These are phyloP conservation scores for Trichothecium sympodiale DNA, from an alignment of 2,329 filamentous ascomycete genomes.

Conservation along the genomic window DNA sequence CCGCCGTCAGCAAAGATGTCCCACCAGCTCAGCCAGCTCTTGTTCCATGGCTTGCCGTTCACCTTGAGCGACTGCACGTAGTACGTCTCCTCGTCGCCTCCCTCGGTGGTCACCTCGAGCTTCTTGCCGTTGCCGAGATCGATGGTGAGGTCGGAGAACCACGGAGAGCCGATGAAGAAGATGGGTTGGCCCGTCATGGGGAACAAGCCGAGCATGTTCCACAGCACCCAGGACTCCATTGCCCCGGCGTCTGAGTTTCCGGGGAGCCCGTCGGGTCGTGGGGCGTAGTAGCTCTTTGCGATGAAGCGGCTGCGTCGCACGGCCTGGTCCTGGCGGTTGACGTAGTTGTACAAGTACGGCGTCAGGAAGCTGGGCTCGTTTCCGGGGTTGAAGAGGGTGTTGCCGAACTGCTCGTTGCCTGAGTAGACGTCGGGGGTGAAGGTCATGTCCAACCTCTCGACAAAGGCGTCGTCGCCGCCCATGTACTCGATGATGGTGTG, in stretches of 20 bases:
- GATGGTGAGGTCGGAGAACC: conserved; percentile 49
- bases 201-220: conserved; percentile 59
- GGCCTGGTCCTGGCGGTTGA: conserved; percentile 48
- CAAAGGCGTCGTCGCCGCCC: conserved; percentile 45
- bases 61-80: conserved; percentile 58
- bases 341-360: conserved; percentile 60
- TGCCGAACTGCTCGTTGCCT: conserved; percentile 30
- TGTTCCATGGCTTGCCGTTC: conserved; percentile 51
- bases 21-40: conserved; percentile 54
- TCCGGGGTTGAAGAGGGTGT: conserved; percentile 54
- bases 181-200: conserved; percentile 58
- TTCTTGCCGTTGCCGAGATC: conserved; percentile 42
- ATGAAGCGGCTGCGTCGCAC: conserved; percentile 47
- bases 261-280: conserved; percentile 45
- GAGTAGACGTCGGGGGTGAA: conserved; percentile 38
- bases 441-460: conserved; percentile 47
- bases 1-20: conserved; percentile 56
- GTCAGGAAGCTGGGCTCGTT: conserved; percentile 58
- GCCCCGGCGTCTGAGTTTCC: conserved; percentile 63
- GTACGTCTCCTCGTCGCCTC: conserved; percentile 30
- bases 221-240: conserved; percentile 61
- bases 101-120: conserved; percentile 42
- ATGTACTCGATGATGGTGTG: conserved; percentile 37
- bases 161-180: conserved; percentile 54
- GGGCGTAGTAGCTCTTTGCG: conserved; percentile 48